Evolutionary conservation across 2,329 filamentous ascomycete species (phyloP).

Genomic region (Verticillium nonalfalfae): DNA sequence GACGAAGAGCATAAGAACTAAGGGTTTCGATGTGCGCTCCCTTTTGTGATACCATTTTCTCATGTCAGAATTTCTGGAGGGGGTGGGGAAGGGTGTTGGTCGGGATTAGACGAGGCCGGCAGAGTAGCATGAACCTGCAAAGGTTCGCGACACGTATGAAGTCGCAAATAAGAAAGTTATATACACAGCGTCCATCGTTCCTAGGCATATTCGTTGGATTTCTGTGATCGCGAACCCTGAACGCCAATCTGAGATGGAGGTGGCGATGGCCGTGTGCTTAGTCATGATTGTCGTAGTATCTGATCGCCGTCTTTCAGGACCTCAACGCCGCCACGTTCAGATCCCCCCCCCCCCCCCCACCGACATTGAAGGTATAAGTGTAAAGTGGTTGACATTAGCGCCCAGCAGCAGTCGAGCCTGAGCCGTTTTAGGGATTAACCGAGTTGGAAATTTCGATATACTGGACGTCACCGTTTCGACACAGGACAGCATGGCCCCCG

Average conservation of each 20-base stretch:
- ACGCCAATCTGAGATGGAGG: neutral
- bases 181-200: too few species aligned
- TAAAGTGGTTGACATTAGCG: too few species aligned
- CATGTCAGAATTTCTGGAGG: neutral
- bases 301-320: neutral
- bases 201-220: too few species aligned
- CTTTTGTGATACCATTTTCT: neutral
- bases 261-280: neutral
- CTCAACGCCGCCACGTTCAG: neutral
- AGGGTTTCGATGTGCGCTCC: neutral
- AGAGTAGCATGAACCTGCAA: neutral
- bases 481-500: conserved; percentile 26
- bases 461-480: neutral
- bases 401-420: too few species aligned
- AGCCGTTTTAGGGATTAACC: too few species aligned
- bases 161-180: neutral
- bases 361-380: too few species aligned
- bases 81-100: too few species aligned
- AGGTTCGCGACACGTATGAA: neutral
- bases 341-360: too few species aligned
- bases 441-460: too few species aligned
- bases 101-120: neutral
- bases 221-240: too few species aligned
- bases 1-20: neutral
- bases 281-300: neutral